phyloP scores from a whole-genome alignment of 768 basidiomycete genomes.

The Boletus rubroflammeus region DNA sequence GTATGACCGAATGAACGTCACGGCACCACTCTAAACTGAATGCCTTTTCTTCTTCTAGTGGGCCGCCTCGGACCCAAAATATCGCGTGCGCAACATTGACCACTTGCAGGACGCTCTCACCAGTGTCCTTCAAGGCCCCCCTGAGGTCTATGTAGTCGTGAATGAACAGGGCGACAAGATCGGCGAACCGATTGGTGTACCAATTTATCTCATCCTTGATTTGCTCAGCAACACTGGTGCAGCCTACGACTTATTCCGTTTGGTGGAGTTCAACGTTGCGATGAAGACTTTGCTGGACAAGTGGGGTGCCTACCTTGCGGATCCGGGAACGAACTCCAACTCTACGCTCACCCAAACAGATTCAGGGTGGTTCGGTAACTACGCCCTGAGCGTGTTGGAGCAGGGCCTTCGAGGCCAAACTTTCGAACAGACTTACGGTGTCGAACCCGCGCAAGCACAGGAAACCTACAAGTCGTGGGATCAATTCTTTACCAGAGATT shows the following conservation, averaged over 20 bases:
- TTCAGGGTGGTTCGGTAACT: not conserved
- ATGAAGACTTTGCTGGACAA: not conserved
- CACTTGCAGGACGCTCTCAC: not conserved
- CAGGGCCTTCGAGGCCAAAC: not conserved
- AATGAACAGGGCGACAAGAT: not conserved
- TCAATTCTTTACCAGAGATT: constrained; percentile 48
- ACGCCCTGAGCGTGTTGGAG: not conserved
- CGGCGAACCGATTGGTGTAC: constrained; percentile 18
- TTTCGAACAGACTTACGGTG: constrained; percentile 1
- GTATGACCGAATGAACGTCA: not conserved
- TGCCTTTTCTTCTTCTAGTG: not conserved
- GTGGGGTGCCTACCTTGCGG: constrained; percentile 3
- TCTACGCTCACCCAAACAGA: not conserved
- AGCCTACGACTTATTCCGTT: constrained; percentile 15
- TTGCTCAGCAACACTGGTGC: constrained; percentile 23
- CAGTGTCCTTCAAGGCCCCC: not conserved
- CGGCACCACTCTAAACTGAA: not conserved
- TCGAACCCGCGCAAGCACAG: constrained; percentile 1
- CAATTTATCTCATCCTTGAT: constrained; percentile 16
- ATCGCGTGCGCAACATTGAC: not conserved
- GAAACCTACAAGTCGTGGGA: constrained; percentile 37
- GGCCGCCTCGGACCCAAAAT: not conserved
- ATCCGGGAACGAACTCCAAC: not conserved
- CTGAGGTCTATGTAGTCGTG: not conserved
- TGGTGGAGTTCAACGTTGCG: constrained; percentile 1